Evolutionary conservation across 495 filamentous ascomycete species (phyloP).

Genomic region (Peziza echinospora): DNA sequence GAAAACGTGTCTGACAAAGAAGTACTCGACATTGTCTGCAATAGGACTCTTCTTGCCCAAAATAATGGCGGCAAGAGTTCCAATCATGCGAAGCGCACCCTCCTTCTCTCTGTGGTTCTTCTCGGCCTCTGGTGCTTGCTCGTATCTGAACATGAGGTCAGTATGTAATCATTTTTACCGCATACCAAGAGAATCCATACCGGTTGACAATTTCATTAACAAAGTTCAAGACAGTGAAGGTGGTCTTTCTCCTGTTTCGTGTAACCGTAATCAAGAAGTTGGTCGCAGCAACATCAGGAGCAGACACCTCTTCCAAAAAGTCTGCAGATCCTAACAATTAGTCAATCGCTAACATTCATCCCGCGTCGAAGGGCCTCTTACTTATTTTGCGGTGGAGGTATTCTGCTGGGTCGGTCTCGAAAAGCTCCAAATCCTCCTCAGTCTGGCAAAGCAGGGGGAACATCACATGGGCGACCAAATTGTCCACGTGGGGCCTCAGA

Average conservation of each 20-base stretch:
- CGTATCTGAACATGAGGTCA: slow-evolving; percentile 28
- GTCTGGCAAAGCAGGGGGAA: slow-evolving; percentile 89
- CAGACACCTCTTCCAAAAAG: slow-evolving; percentile 90
- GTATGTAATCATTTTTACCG: no score
- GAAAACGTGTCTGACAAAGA: slow-evolving; percentile 94
- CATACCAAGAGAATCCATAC: slow-evolving; percentile 23
- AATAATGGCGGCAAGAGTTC: slow-evolving; percentile 78
- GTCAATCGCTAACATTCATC: no score
- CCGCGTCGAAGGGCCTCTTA: background rate
- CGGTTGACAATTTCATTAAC: slow-evolving; percentile 83
- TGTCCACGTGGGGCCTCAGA: slow-evolving; percentile 80
- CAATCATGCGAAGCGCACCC: slow-evolving; percentile 91
- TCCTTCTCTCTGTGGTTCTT: slow-evolving; percentile 92
- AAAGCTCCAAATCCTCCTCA: slow-evolving; percentile 81
- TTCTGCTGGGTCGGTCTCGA: slow-evolving; percentile 80
- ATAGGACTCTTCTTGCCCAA: slow-evolving; percentile 95
- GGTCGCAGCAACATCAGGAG: slow-evolving; percentile 86
- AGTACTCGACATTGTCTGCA: slow-evolving; percentile 94
- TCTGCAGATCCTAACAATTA: no score
- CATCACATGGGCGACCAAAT: slow-evolving; percentile 73
- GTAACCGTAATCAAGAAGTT: slow-evolving; percentile 91
- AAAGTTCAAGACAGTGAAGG: slow-evolving; percentile 78
- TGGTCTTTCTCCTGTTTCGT: slow-evolving; percentile 86
- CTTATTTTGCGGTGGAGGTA: slow-evolving; percentile 88
- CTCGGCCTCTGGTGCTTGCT: slow-evolving; percentile 57